Evolutionary conservation across 805 yeast species (phyloP).

Genomic region (Torulaspora franciscae): DNA sequence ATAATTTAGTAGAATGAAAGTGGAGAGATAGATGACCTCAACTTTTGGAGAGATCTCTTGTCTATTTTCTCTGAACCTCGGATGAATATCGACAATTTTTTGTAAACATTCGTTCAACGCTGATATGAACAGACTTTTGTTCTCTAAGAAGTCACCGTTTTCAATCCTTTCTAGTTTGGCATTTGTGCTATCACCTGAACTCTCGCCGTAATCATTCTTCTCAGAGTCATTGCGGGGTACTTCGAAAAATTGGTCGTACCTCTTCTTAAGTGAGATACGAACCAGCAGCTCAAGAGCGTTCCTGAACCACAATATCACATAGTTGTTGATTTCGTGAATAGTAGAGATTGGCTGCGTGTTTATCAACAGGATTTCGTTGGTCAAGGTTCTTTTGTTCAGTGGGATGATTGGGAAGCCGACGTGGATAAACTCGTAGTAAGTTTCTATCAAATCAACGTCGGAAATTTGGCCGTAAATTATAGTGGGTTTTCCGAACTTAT

Average conservation of each 20-base stretch:
- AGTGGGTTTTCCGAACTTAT: not conserved
- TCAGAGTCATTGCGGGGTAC: constrained; percentile 6
- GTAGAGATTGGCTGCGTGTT: constrained; percentile 32
- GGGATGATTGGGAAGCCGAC: constrained; percentile 39
- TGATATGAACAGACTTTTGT: constrained; percentile 26
- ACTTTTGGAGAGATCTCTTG: constrained; percentile 31
- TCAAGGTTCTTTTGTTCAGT: constrained; percentile 33
- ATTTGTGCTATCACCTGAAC: not conserved
- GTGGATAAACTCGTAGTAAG: constrained; percentile 45
- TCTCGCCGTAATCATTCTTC: constrained; percentile 4
- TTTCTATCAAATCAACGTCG: constrained; percentile 40
- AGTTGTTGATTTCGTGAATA: constrained; percentile 32
- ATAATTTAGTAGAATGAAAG: constrained; percentile 48
- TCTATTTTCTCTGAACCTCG: constrained; percentile 29
- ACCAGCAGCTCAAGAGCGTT: constrained; percentile 33
- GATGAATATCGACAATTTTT: constrained; percentile 32
- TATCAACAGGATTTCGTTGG: constrained; percentile 28
- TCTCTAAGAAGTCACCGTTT: constrained; percentile 20
- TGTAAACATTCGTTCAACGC: constrained; percentile 34
- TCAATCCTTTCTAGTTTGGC: constrained; percentile 4
- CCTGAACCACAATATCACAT: constrained; percentile 34
- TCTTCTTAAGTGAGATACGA: constrained; percentile 26
- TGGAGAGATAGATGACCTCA: constrained; percentile 35
- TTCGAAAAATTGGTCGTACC: constrained; percentile 16
- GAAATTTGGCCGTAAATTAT: constrained; percentile 30